Evolutionary conservation across 345 rosid species (phyloP).

Genomic region (Gossypium australe): DNA sequence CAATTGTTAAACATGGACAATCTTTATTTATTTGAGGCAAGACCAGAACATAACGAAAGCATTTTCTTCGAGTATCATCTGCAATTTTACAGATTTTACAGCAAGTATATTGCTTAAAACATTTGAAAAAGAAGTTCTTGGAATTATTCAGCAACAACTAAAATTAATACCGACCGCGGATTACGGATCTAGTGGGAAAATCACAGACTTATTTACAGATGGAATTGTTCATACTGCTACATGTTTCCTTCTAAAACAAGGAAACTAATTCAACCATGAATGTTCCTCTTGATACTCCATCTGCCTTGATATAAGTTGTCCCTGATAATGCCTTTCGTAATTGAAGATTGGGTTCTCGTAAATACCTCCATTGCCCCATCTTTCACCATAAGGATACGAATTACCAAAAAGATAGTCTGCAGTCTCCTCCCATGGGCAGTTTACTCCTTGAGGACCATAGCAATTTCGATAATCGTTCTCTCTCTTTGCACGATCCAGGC

Average conservation of each 20-base stretch:
- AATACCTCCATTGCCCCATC: conserved; percentile 12
- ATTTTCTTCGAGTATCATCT: not conserved
- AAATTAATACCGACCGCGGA: not conserved
- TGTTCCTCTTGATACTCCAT: conserved; percentile 10
- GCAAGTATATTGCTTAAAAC: not conserved
- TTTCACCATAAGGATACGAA: conserved; percentile 41
- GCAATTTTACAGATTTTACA: not conserved
- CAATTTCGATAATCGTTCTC: conserved; percentile 9
- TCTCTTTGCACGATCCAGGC: conserved; percentile 35
- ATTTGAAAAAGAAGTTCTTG: not conserved
- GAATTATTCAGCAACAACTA: not conserved
- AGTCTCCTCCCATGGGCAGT: conserved; percentile 45
- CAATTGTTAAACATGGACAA: not conserved
- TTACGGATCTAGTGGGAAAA: not conserved
- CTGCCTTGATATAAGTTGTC: conserved; percentile 6
- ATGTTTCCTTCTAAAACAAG: not conserved
- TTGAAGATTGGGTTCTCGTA: conserved; percentile 14
- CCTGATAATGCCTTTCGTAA: conserved; percentile 19
- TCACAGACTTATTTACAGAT: not conserved
- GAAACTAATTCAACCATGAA: not conserved
- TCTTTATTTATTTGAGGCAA: not conserved
- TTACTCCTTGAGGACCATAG: conserved; percentile 3
- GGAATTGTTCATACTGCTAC: not conserved
- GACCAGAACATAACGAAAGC: not conserved
- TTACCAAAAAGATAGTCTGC: conserved; percentile 74